Evolutionary conservation across 2,329 filamentous ascomycete species (phyloP), one percentile per base, ranked within the genome.

Genomic region (Penicillium paneum): DNA sequence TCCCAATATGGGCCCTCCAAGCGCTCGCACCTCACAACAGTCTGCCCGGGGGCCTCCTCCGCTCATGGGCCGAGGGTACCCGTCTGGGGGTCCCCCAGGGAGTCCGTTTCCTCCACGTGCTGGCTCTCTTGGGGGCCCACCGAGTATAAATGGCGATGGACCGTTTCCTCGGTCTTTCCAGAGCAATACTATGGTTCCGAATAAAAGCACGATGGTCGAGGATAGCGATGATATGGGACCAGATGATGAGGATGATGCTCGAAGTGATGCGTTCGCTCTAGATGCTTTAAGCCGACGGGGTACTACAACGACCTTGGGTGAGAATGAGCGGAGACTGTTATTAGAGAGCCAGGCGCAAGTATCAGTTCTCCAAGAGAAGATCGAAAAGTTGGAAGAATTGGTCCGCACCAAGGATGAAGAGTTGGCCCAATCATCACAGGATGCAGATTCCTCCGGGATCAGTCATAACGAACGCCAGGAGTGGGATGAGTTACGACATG

Each of bases 121-220:
- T 44, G 72, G 71, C 29, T 76, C 74, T 29, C 54, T 81, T 62
- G 60, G 76, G 49, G 61, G 74, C 41, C 66, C 74, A 32, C 76
- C 71, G 36, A 69, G 71, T 29, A 80, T 84, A 43, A 86, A 83
- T 56, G 74, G 85, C 64, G 85, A 88, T 39, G 82, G 90, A 42
- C 92, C 92, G 5, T 83, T 90, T 62, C 88, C 90, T 15, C 96
- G 95, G 70, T 91, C 91, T 35, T 91, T 96, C 62, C 92, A 96
- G 70, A 93, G 89, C 69, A 97, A 96, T 69, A 97, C 91, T 0
- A 96, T 97, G 66, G 89, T 97, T 31, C 94, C 94, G 0, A 97
- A 97, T 70, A 99, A 97, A 76, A 96, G 93, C 67, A 97, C 90
- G 0, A 92, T 97, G 87, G 85, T 97, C 1, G 94, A 99, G 72